Conservation (phyloP, 306 rosid genomes). For the Arachis hypogaea region DNA sequence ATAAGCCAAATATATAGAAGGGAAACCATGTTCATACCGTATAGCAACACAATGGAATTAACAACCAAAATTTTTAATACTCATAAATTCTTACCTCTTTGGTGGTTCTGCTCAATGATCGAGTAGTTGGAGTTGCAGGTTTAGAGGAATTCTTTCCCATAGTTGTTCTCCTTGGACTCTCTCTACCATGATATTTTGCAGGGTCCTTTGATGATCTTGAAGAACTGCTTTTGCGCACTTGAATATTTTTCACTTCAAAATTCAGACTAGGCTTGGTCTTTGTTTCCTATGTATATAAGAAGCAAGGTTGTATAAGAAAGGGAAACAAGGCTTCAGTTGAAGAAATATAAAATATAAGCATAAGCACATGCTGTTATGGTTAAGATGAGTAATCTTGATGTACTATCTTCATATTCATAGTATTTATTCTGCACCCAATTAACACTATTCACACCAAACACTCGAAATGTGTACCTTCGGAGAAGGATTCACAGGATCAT, state of each 20-base stretch:
- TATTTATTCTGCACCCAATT: not conserved
- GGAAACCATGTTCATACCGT: not conserved
- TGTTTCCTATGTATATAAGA: constrained; percentile 35
- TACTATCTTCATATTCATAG: not conserved
- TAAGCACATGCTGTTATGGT: not conserved
- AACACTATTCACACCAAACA: too few species aligned
- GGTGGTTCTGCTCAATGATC: constrained; percentile 38
- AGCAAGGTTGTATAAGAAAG: constrained; percentile 3
- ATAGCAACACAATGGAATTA: not conserved
- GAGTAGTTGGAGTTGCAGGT: constrained; percentile 35
- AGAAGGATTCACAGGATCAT: constrained; percentile 40
- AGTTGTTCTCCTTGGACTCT: constrained; percentile 42
- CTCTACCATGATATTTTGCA: constrained; percentile 39
- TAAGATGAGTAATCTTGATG: constrained; percentile 5
- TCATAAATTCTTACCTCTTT: constrained; percentile 53
- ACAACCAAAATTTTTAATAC: too few species aligned
- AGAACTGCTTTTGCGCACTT: constrained; percentile 40
- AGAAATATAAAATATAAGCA: constrained; percentile 4
- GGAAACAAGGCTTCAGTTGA: not conserved
- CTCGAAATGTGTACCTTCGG: constrained; percentile 49
- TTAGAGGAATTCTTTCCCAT: constrained; percentile 42
- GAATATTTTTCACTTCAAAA: constrained; percentile 35
- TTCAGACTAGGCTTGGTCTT: constrained; percentile 40
- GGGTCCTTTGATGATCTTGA: constrained; percentile 36
- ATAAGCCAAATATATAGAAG: not conserved